Evolutionary conservation across 1,284 basidiomycete genomes (phyloP), one percentile per base, ranked within the genome.

Genomic region (Boletus semigastroideus): DNA sequence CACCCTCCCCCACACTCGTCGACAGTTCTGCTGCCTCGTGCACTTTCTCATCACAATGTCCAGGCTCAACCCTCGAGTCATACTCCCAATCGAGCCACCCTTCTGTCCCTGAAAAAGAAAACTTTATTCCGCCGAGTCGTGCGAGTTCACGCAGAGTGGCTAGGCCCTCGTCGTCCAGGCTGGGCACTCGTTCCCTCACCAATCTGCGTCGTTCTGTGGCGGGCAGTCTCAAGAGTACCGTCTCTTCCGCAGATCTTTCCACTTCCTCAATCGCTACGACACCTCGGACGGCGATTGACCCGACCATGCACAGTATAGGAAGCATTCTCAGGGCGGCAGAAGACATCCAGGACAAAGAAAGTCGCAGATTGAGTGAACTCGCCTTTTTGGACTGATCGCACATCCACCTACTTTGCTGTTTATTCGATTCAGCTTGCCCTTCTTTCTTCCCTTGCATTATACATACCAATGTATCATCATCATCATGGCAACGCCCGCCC

Each of bases 341-440:
- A 46, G 68, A 68, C 38, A 86, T 88, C 44, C 71, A 80, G 63
- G 84, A 88, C 59, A 83, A 80, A 20, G 86, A 88, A 72, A 78
- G 74, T 57, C 71, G 85, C 64, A 70, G 84, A 64, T 70, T 87
- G 72, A 81, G 81, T 50, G 86, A 87, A 72, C 67, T 87, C 62
- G 85, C 84, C 52, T 88, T 87, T 64, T 68, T 87, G 60, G 74
- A 76, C 55, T 81, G 59, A 73, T 51, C 22, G 41, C 20, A 28
- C 48, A 31, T 53, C 37, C 25, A 37, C 44, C 20, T 7, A 28
- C 8, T n/a, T 34, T 42, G 20, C 3, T n/a, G 42, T 50, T 10
- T 14, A 7, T 44, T 28, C 20, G 45, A 38, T 38, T 25, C 47
- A 12, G 27, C 38, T 43, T 42, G 16, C 1, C 14, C 25, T 46